Evolutionary conservation across 2,329 filamentous ascomycete genomes (phyloP).

Genomic region (Emydomyces testavorans): DNA sequence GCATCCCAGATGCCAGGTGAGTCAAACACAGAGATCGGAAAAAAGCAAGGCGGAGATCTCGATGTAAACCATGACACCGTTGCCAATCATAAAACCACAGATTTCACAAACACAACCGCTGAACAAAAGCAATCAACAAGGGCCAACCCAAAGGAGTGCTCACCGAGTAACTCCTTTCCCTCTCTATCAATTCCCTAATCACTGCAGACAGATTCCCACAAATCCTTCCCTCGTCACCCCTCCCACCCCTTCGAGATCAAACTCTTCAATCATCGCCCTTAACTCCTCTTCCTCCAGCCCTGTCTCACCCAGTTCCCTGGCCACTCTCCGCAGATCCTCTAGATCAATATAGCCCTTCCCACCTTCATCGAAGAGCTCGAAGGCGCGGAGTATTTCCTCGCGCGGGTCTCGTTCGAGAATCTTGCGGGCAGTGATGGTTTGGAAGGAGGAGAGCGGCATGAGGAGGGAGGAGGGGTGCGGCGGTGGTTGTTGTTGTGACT

Average conservation of each 20-base stretch:
- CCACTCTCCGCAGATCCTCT: constrained; percentile 75
- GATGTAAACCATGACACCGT: too few species aligned
- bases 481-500: constrained; percentile 29
- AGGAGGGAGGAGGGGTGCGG: constrained; percentile 55
- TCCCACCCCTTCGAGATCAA: constrained; percentile 87
- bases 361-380: constrained; percentile 84
- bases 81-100: too few species aligned
- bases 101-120: too few species aligned
- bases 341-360: constrained; percentile 84
- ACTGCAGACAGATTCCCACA: constrained; percentile 53
- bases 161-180: background rate
- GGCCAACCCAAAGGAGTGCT: too few species aligned
- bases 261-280: constrained; percentile 93
- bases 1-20: too few species aligned
- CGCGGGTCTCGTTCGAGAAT: constrained; percentile 73
- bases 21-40: too few species aligned
- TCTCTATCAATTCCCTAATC: constrained; percentile 13
- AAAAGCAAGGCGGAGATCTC: too few species aligned
- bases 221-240: constrained; percentile 56
- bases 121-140: too few species aligned
- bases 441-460: constrained; percentile 60
- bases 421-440: constrained; percentile 64
- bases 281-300: constrained; percentile 88
- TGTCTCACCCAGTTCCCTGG: constrained; percentile 75
- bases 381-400: constrained; percentile 84